These are phyloP conservation scores for Salicornia ramosissima DNA, from an alignment of 148 eudicot species.

Conservation along the genomic window DNA sequence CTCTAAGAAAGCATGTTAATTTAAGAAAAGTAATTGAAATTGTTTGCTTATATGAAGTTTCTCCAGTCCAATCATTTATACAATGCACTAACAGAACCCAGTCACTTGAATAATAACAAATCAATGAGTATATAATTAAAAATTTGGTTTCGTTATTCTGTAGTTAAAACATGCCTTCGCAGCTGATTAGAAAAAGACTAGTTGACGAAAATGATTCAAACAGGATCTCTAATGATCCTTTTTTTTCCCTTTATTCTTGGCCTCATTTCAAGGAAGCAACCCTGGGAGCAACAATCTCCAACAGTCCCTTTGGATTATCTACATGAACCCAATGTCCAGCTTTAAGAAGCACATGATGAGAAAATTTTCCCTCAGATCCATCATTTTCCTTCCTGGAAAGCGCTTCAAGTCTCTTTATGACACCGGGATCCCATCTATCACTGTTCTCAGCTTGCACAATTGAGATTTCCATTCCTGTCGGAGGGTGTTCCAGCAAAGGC, in stretches of 20 bases:
- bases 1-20: background rate
- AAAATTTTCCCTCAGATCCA: conserved; percentile 58
- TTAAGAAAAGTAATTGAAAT: background rate
- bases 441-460: conserved; percentile 91
- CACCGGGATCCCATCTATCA: conserved; percentile 72
- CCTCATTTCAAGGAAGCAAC: conserved; percentile 43
- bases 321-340: conserved; percentile 99
- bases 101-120: background rate
- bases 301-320: conserved; percentile 90
- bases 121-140: background rate
- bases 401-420: conserved; percentile 56
- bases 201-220: background rate
- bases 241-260: background rate
- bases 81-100: background rate
- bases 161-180: conserved; percentile 1
- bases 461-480: conserved; percentile 59
- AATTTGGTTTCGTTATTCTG: background rate
- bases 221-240: background rate
- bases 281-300: conserved; percentile 76
- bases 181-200: too few relatives aligned
- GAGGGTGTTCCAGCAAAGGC: conserved; percentile 70
- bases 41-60: background rate
- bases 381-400: conserved; percentile 36
- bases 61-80: background rate
- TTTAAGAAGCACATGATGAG: conserved; percentile 67